Percentiles rank a stretch among this genome's conserved stretches.
These are phyloP conservation scores for Penicillium simplicissimum DNA, from an alignment of 495 filamentous ascomycete genomes.

Conservation along the genomic window DNA sequence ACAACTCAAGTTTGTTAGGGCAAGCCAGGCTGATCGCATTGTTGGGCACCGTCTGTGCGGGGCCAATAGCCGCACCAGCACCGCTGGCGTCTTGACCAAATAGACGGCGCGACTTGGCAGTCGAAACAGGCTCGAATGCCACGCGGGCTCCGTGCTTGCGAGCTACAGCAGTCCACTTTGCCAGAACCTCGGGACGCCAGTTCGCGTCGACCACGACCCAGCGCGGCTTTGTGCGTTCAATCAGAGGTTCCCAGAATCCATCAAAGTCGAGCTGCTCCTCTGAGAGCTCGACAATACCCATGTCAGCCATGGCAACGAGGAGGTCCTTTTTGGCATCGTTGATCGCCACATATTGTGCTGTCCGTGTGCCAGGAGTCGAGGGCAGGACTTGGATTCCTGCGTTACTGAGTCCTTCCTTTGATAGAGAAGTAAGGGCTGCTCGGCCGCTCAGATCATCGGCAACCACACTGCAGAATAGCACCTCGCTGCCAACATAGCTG, in stretches of 20 bases:
- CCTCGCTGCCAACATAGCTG: constrained; percentile 57
- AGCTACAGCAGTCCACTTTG: constrained; percentile 61
- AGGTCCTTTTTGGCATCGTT: constrained; percentile 83
- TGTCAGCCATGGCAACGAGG: constrained; percentile 88
- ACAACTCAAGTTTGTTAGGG: constrained; percentile 81
- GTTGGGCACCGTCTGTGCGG: constrained; percentile 56
- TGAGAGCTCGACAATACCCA: constrained; percentile 74
- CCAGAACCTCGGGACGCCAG: constrained; percentile 64
- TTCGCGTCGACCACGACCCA: constrained; percentile 84
- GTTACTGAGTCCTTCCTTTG: constrained; percentile 61
- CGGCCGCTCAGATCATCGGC: constrained; percentile 76
- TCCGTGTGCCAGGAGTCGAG: constrained; percentile 54
- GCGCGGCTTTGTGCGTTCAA: constrained; percentile 58
- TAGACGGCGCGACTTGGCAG: constrained; percentile 69
- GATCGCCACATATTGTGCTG: constrained; percentile 87
- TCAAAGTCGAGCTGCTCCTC: constrained; percentile 42
- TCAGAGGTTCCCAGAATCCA: constrained; percentile 59
- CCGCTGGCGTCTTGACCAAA: constrained; percentile 47
- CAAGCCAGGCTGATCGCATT: constrained; percentile 67
- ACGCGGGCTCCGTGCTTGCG: constrained; percentile 55
- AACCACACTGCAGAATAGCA: constrained; percentile 73
- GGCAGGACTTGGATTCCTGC: constrained; percentile 60
- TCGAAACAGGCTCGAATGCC: constrained; percentile 92
- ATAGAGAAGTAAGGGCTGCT: constrained; percentile 63
- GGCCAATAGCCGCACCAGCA: constrained; percentile 29